These are phyloP conservation scores for Achaetomiella virescens DNA, from an alignment of 495 filamentous ascomycete species.

Conservation along the genomic window DNA sequence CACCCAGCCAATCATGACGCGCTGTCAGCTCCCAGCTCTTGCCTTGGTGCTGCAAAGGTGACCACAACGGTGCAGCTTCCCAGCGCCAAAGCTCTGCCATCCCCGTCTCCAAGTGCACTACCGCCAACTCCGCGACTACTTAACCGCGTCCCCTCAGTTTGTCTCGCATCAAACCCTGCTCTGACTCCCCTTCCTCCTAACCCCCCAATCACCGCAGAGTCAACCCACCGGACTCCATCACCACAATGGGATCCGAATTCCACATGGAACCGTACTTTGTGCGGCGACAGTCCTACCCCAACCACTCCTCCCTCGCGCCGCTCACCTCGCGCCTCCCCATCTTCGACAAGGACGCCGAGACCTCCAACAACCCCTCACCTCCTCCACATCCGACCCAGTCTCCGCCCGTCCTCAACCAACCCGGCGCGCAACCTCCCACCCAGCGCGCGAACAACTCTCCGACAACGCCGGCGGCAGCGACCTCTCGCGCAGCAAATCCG, in stretches of 20 bases:
- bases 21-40: too few relatives aligned
- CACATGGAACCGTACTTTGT: not conserved
- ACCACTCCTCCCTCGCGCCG: slow-evolving; percentile 56
- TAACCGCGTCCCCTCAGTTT: not conserved
- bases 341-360: slow-evolving; percentile 44
- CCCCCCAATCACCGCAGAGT: not conserved
- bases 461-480: not conserved
- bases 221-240: not conserved
- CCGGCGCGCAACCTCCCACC: slow-evolving; percentile 41
- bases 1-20: not conserved
- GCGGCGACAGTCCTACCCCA: slow-evolving; percentile 31
- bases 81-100: not conserved
- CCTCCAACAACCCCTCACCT: slow-evolving; percentile 18
- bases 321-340: slow-evolving; percentile 61
- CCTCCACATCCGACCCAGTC: slow-evolving; percentile 49
- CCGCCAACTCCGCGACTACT: not conserved
- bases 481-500: slow-evolving; percentile 42
- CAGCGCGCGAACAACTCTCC: slow-evolving; percentile 20
- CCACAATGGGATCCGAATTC: slow-evolving; percentile 36
- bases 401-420: slow-evolving; percentile 50
- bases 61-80: not conserved
- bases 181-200: not conserved
- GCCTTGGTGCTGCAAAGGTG: not conserved
- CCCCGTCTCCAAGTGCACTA: not conserved
- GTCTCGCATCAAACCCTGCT: too few relatives aligned